Percentiles rank a stretch among this genome's conserved stretches.
Conservation (phyloP, 192 early-diverging fungal species). For the Coemansia aciculifera region DNA sequence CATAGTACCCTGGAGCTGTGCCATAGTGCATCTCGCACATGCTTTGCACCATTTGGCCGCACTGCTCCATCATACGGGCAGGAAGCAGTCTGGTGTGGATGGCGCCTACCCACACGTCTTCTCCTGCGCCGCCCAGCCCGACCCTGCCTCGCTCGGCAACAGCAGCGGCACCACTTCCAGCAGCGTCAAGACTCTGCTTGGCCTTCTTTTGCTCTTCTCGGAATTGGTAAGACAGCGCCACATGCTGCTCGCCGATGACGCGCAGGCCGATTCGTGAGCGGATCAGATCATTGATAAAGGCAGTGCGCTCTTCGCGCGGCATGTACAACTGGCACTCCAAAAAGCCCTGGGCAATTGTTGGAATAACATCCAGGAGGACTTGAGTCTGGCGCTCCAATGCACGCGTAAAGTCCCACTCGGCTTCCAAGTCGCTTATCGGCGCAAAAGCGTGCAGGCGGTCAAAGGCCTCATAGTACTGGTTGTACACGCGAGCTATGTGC, state of each 20-base stretch:
- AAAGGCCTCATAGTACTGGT: slow-evolving; percentile 78
- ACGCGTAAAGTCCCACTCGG: slow-evolving; percentile 68
- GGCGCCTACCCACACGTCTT: slow-evolving; percentile 73
- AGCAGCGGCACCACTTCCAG: background rate
- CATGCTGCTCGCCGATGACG: slow-evolving; percentile 88
- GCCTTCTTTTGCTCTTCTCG: slow-evolving; percentile 21
- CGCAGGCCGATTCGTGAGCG: slow-evolving; percentile 88
- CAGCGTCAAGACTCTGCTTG: background rate
- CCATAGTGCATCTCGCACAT: slow-evolving; percentile 94
- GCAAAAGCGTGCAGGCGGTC: slow-evolving; percentile 69
- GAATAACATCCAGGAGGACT: slow-evolving; percentile 83
- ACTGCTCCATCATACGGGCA: slow-evolving; percentile 63
- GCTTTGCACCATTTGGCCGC: slow-evolving; percentile 73
- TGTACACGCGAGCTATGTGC: slow-evolving; percentile 79
- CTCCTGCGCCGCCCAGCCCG: background rate
- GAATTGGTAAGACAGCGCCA: slow-evolving; percentile 68
- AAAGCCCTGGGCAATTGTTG: slow-evolving; percentile 88
- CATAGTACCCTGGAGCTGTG: slow-evolving; percentile 66
- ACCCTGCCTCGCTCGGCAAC: background rate
- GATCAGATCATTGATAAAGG: slow-evolving; percentile 87
- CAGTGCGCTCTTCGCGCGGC: slow-evolving; percentile 62
- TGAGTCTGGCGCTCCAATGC: slow-evolving; percentile 72
- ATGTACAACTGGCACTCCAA: slow-evolving; percentile 89
- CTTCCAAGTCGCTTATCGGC: slow-evolving; percentile 56
- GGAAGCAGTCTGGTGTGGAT: slow-evolving; percentile 79